These are phyloP conservation scores for Porodaedalea pini DNA, from an alignment of 1,284 basidiomycete species.

Conservation along the genomic window DNA sequence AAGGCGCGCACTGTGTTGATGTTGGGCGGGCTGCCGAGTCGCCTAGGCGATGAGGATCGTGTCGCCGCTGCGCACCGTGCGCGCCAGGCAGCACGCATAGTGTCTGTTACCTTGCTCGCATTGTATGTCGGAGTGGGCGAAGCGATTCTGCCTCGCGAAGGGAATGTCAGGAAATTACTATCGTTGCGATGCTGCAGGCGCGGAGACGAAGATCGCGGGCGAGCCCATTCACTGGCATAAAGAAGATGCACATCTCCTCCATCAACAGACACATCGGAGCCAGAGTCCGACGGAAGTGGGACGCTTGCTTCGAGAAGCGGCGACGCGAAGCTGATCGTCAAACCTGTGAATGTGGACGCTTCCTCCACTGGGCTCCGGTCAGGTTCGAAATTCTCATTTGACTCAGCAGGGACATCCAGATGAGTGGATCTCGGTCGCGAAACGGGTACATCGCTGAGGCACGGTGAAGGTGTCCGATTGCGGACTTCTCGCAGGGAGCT, in stretches of 20 bases:
- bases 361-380: neutral
- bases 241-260: neutral
- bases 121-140: neutral
- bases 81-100: neutral
- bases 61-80: neutral
- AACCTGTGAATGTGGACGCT: neutral
- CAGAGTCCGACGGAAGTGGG: constrained; percentile 1
- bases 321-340: constrained; percentile 1
- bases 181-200: neutral
- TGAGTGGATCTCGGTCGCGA: neutral
- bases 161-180: neutral
- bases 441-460: neutral
- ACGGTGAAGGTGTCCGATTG: neutral
- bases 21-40: neutral
- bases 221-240: neutral
- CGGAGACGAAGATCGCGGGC: neutral
- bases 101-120: neutral
- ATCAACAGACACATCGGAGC: constrained; percentile 3
- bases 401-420: neutral
- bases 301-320: neutral
- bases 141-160: no score
- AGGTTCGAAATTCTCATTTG: neutral
- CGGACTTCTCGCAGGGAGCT: neutral
- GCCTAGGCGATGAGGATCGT: neutral
- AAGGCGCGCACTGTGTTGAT: neutral